Evolutionary conservation across 257 asterid genomes (phyloP).

Genomic region (Orobanche coerulescens): DNA sequence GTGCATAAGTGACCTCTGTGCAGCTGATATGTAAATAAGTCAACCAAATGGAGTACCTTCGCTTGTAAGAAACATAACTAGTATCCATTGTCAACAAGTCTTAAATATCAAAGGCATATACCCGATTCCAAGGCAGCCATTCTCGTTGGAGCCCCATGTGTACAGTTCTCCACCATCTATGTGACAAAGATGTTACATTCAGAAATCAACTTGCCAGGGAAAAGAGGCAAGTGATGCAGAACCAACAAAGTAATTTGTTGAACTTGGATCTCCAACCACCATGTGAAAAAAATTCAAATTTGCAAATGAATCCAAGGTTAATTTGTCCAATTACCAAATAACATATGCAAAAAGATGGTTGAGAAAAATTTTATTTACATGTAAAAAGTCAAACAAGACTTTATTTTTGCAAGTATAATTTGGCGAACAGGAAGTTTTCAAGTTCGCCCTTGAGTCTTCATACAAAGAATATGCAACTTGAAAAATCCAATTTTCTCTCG

Average conservation of each 20-base stretch:
- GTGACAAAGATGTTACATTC: constrained; percentile 15
- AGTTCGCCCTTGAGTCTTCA: not conserved
- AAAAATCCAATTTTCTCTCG: not conserved
- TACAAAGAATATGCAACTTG: not conserved
- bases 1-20: constrained; percentile 58
- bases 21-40: constrained; percentile 40
- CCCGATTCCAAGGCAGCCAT: constrained; percentile 98
- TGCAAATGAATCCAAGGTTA: not conserved
- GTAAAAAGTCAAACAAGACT: not conserved
- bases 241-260: not conserved
- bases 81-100: constrained; percentile 15
- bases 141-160: constrained; percentile 94
- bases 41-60: constrained; percentile 20
- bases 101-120: constrained; percentile 28
- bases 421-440: not conserved
- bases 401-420: not conserved
- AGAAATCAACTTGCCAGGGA: constrained; percentile 3
- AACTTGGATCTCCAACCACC: constrained; percentile 2
- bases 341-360: not conserved
- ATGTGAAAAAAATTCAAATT: not conserved
- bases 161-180: constrained; percentile 83
- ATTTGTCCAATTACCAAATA: not conserved
- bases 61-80: constrained; percentile 7
- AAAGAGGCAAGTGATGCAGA: not conserved
- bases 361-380: not conserved